Percentiles rank a stretch among this genome's conserved stretches.
phyloP scores from a whole-genome alignment of 371 early-diverging fungal species.

The Phascolomyces articulosus region DNA sequence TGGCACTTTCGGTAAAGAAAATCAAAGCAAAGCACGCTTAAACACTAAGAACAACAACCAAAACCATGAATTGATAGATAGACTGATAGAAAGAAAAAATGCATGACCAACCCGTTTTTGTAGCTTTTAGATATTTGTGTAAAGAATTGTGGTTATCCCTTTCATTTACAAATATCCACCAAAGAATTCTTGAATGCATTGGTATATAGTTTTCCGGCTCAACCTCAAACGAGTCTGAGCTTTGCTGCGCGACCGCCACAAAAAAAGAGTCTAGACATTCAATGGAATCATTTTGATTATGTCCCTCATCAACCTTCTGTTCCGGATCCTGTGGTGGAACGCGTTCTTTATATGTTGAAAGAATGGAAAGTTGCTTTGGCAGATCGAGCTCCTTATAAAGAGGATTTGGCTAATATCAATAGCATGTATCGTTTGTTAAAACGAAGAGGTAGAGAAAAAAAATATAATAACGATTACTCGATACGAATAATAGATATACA shows the following conservation, averaged over 20 bases:
- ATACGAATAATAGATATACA: too few species aligned
- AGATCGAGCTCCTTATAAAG: constrained; percentile 79
- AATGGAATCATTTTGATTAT: constrained; percentile 26
- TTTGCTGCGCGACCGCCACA: constrained; percentile 1
- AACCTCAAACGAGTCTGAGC: constrained; percentile 42
- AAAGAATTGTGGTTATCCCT: constrained; percentile 97
- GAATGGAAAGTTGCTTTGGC: constrained; percentile 91
- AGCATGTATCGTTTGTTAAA: constrained; percentile 89
- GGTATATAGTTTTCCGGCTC: constrained; percentile 93
- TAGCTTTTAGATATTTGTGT: constrained; percentile 94
- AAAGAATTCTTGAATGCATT: constrained; percentile 97
- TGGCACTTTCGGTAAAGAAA: constrained; percentile 70
- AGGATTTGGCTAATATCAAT: constrained; percentile 88
- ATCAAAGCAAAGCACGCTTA: too few species aligned
- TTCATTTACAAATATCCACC: constrained; percentile 93
- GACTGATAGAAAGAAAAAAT: not conserved
- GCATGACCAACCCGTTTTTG: not conserved
- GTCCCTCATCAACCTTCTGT: constrained; percentile 20
- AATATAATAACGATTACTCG: too few species aligned
- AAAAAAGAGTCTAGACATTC: not conserved
- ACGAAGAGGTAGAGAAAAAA: constrained; percentile 80
- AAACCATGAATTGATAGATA: too few species aligned
- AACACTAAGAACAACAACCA: too few species aligned
- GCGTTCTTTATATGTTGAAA: constrained; percentile 89
- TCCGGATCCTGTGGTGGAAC: constrained; percentile 71